Conservation (phyloP, 768 basidiomycete genomes). For the Leccinellum rugosiceps region DNA sequence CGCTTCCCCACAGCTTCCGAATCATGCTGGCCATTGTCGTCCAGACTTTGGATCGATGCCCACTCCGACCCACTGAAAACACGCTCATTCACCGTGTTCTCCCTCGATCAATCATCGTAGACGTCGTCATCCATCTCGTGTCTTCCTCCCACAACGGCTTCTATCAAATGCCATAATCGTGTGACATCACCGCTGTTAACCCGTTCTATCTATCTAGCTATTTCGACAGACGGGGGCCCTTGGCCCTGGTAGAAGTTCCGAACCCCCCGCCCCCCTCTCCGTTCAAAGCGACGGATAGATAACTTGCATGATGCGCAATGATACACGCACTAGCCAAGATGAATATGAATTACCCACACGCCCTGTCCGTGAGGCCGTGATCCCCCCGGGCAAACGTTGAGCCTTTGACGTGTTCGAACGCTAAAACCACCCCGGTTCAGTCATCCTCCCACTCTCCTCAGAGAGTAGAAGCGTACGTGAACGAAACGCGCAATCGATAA, state of each 20-base stretch:
- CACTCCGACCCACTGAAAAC: conserved; percentile 5
- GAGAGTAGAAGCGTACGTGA: neutral
- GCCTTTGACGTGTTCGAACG: neutral
- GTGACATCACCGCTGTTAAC: conserved; percentile 16
- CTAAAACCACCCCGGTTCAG: neutral
- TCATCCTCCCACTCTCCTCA: neutral
- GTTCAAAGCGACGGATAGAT: conserved; percentile 1
- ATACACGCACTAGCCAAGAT: neutral
- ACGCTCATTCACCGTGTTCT: conserved; percentile 6
- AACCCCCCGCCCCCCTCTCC: neutral
- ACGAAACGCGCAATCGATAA: neutral
- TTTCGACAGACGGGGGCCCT: conserved; percentile 6
- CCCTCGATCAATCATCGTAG: conserved; percentile 9
- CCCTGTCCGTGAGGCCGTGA: neutral
- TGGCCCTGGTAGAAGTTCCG: conserved; percentile 8
- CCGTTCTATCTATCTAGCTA: neutral
- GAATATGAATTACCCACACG: neutral
- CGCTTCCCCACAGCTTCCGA: conserved; percentile 19
- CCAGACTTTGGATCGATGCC: neutral
- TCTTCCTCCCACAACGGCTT: conserved; percentile 25
- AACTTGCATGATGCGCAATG: neutral
- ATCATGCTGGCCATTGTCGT: neutral
- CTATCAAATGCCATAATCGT: conserved; percentile 18
- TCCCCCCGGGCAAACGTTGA: conserved; percentile 1
- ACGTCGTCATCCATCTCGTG: neutral